Conservation (phyloP, 139 green algal species). For the Chlamydomonas sp. region DNA sequence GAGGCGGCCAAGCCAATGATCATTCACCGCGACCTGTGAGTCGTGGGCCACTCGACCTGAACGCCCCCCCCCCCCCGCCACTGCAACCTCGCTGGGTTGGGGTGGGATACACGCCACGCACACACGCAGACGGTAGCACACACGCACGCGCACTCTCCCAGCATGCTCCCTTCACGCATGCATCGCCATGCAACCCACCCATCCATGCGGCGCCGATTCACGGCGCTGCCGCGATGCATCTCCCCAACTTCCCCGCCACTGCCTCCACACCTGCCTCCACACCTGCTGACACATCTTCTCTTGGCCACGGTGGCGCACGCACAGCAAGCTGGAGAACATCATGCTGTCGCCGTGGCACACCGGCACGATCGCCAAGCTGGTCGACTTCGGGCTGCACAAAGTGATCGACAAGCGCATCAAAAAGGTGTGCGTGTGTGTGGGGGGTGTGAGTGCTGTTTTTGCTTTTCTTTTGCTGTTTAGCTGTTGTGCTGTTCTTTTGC, state of each 20-base stretch:
- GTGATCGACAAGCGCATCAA: conserved; percentile 40
- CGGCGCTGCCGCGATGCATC: no score
- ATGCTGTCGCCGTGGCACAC: conserved; percentile 27
- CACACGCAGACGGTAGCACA: no score
- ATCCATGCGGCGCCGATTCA: no score
- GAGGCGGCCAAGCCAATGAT: conserved; percentile 43
- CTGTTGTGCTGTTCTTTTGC: no score
- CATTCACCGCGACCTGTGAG: conserved; percentile 34
- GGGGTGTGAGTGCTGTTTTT: no score
- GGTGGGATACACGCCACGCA: neutral
- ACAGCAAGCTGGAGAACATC: conserved; percentile 47
- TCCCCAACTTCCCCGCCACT: no score
- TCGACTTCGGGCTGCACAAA: conserved; percentile 46
- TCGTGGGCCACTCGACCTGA: neutral
- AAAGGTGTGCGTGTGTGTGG: no score
- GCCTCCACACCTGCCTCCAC: no score
- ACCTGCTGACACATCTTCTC: neutral
- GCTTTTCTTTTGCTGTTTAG: no score
- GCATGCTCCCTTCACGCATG: no score
- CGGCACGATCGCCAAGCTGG: conserved; percentile 30
- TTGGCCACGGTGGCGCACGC: neutral
- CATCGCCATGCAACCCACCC: no score
- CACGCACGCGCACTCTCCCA: no score
- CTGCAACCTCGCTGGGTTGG: neutral
- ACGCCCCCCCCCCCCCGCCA: neutral